phyloP scores from a whole-genome alignment of 345 rosid species.

The Boechera retrofracta region DNA sequence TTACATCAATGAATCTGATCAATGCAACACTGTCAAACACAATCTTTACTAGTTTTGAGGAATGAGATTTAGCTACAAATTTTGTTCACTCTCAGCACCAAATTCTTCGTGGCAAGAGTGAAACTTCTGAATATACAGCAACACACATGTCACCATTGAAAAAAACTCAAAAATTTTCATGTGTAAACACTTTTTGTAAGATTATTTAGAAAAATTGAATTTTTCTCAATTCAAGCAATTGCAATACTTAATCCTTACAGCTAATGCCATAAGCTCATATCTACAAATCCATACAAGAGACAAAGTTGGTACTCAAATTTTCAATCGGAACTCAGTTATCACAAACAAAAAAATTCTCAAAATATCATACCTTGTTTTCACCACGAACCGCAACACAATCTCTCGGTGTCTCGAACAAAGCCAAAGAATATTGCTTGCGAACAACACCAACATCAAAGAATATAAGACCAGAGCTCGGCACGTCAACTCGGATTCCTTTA shows the following conservation, averaged over 20 bases:
- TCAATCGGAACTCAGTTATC: background rate
- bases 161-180: background rate
- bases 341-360: background rate
- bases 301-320: background rate
- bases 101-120: too few species aligned
- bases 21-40: background rate
- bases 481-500: constrained; percentile 75
- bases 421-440: constrained; percentile 77
- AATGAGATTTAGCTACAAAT: too few species aligned
- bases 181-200: background rate
- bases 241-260: background rate
- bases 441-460: constrained; percentile 87
- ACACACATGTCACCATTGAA: too few species aligned
- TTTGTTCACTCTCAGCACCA: too few species aligned
- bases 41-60: background rate
- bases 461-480: constrained; percentile 86
- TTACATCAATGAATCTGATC: background rate
- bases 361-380: constrained; percentile 17
- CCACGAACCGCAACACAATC: constrained; percentile 61
- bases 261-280: background rate
- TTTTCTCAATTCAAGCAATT: background rate
- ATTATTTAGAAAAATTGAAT: background rate
- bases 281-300: background rate
- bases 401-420: constrained; percentile 81
- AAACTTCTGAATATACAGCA: too few species aligned